Evolutionary conservation across 495 filamentous ascomycete species (phyloP).

Genomic region (Xylaria castorea): DNA sequence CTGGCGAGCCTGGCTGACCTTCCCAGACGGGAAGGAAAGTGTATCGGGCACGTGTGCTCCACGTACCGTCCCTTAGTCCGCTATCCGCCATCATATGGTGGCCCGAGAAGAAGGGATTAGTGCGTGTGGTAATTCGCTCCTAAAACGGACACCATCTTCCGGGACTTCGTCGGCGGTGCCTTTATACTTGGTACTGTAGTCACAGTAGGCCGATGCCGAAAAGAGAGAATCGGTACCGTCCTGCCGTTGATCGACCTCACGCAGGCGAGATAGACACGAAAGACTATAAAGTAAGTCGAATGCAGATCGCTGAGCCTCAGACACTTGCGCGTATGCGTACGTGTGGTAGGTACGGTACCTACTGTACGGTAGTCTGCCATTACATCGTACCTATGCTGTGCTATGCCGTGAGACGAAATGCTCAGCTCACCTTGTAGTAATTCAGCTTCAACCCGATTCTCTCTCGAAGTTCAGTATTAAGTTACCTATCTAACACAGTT

Average conservation of each 20-base stretch:
- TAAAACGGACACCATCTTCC: slow-evolving; percentile 16
- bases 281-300: background rate
- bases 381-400: background rate
- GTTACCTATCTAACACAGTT: background rate
- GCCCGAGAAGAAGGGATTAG: background rate
- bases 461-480: background rate
- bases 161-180: slow-evolving; percentile 17
- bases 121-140: background rate
- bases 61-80: background rate
- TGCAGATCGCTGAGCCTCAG: slow-evolving; percentile 11
- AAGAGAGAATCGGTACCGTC: background rate
- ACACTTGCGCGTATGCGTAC: background rate
- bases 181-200: background rate
- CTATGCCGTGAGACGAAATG: background rate
- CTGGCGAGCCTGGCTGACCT: slow-evolving; percentile 7
- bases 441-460: slow-evolving; percentile 7
- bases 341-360: background rate
- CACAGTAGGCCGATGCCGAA: background rate
- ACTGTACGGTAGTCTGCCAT: background rate
- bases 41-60: slow-evolving; percentile 16
- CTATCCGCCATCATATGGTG: background rate
- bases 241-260: slow-evolving; percentile 3
- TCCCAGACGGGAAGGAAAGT: slow-evolving; percentile 18
- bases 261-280: background rate
- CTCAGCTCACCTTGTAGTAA: background rate